phyloP scores from a whole-genome alignment of 176 grass and related monocot species.

The Zea mays region DNA sequence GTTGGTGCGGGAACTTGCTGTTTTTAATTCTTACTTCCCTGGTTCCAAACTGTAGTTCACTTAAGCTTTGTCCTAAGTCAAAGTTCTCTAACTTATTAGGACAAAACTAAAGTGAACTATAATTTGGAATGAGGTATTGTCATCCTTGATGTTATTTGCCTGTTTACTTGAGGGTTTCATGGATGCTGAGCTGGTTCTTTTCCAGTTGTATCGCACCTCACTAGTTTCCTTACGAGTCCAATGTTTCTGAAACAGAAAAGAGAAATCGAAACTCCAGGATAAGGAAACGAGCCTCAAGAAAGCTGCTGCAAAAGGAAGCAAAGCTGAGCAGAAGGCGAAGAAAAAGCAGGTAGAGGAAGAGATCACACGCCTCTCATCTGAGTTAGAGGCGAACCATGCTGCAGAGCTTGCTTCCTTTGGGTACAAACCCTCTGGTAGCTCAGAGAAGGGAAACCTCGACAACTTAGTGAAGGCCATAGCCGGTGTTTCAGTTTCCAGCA shows the following conservation, averaged over 20 bases:
- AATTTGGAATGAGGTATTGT: background rate
- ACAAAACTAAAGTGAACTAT: background rate
- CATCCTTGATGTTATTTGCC: conserved; percentile 21
- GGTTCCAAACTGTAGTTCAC: background rate
- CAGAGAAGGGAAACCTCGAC: conserved; percentile 69
- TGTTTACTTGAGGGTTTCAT: background rate
- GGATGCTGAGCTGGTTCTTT: conserved; percentile 8
- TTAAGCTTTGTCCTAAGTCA: background rate
- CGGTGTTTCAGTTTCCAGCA: conserved; percentile 60
- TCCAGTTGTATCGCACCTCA: conserved; percentile 10
- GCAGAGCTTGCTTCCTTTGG: conserved; percentile 78
- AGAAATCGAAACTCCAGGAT: conserved; percentile 80
- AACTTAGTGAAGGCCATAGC: conserved; percentile 85
- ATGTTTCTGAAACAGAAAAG: conserved; percentile 58
- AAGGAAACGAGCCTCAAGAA: conserved; percentile 93
- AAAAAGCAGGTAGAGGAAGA: conserved; percentile 96
- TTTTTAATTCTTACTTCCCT: conserved; percentile 26
- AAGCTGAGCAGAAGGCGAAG: conserved; percentile 95
- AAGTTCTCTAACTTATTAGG: background rate
- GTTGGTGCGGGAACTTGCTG: conserved; percentile 9
- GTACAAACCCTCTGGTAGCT: conserved; percentile 49
- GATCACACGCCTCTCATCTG: conserved; percentile 54
- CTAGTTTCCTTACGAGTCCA: conserved; percentile 1
- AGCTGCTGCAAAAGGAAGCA: conserved; percentile 91
- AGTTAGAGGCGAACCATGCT: conserved; percentile 75